A percentile compares a stretch with the other conserved stretches of the same genome.
Conservation (phyloP, 495 filamentous ascomycete species). For the Eremomyces bilateralis region DNA sequence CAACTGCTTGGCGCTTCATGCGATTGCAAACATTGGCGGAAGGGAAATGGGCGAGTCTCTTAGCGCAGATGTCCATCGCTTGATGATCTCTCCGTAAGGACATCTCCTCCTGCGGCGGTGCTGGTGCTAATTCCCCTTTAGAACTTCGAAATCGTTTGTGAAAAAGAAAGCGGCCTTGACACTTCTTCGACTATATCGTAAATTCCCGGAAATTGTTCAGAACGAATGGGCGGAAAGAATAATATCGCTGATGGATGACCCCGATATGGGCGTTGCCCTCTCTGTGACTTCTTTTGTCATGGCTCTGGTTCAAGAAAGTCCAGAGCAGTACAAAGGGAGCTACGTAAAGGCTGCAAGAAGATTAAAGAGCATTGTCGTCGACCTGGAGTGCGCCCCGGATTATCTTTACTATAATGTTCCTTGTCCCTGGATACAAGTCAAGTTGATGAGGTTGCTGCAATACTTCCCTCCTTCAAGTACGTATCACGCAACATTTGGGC, state of each 20-base stretch:
- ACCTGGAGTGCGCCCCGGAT: slow-evolving; percentile 66
- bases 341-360: slow-evolving; percentile 83
- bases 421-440: slow-evolving; percentile 97
- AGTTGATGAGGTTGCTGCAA: slow-evolving; percentile 72
- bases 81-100: slow-evolving; percentile 86
- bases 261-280: slow-evolving; percentile 80
- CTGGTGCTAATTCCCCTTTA: background rate
- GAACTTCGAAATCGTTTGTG: slow-evolving; percentile 91
- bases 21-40: slow-evolving; percentile 93
- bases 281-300: slow-evolving; percentile 95
- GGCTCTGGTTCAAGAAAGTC: slow-evolving; percentile 81
- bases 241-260: slow-evolving; percentile 95
- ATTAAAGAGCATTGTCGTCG: slow-evolving; percentile 71
- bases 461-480: slow-evolving; percentile 91
- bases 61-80: slow-evolving; percentile 75
- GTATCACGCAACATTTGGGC: slow-evolving; percentile 5
- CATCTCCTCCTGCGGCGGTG: background rate
- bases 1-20: slow-evolving; percentile 94
- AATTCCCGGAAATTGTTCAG: slow-evolving; percentile 79
- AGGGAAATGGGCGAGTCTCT: slow-evolving; percentile 94
- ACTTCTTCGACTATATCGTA: slow-evolving; percentile 85
- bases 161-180: slow-evolving; percentile 99
- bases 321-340: slow-evolving; percentile 79
- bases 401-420: slow-evolving; percentile 98
- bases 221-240: slow-evolving; percentile 95